A percentile compares a stretch with the other conserved stretches of the same genome.
phyloP scores from a whole-genome alignment of 2,329 filamentous ascomycete species.

The Aspergillus neoniger region DNA sequence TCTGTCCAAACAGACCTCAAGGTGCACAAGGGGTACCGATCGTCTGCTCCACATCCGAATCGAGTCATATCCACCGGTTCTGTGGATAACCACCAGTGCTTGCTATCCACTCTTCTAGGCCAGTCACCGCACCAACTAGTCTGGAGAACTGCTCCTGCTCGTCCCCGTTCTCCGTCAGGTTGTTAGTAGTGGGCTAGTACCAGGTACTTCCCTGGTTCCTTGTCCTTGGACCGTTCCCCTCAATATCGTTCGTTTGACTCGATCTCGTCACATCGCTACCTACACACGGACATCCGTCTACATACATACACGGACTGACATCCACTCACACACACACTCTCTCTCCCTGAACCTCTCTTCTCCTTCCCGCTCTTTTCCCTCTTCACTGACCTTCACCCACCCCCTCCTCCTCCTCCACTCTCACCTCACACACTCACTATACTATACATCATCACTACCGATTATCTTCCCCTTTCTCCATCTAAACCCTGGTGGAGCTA shows the following conservation, averaged over 20 bases:
- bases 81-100: conserved; percentile 8
- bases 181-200: not conserved
- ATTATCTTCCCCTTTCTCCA: conserved; percentile 2
- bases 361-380: conserved; percentile 11
- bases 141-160: conserved; percentile 14
- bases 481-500: conserved; percentile 11
- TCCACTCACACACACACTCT: not conserved
- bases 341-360: conserved; percentile 10
- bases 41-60: conserved; percentile 12
- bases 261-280: not conserved
- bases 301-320: not conserved
- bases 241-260: conserved; percentile 9
- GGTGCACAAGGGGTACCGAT: conserved; percentile 7
- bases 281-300: not conserved
- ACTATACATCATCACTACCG: not conserved
- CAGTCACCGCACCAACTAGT: conserved; percentile 5
- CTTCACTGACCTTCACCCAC: not conserved
- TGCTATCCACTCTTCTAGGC: conserved; percentile 1
- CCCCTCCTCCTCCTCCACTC: conserved; percentile 7
- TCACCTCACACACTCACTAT: not conserved
- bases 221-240: conserved; percentile 10
- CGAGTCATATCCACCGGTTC: conserved; percentile 15
- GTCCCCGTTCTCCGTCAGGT: not conserved
- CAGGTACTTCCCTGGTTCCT: conserved; percentile 4
- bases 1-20: not conserved